These are phyloP conservation scores for Xylariaceae sp. DNA, from an alignment of 2,329 filamentous ascomycete genomes.

Conservation along the genomic window DNA sequence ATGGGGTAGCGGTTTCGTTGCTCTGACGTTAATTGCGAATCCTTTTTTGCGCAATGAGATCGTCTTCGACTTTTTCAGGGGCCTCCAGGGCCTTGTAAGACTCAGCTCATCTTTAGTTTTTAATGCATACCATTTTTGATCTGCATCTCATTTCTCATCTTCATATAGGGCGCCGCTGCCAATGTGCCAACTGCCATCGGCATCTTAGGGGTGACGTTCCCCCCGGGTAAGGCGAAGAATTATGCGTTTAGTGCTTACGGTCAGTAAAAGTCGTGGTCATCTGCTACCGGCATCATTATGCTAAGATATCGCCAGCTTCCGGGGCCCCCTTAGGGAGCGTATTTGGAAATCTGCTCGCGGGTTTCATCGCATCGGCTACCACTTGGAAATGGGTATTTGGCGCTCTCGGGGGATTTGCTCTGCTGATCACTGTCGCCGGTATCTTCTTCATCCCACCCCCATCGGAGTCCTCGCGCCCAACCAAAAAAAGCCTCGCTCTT, in stretches of 20 bases:
- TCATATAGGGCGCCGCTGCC: slow-evolving; percentile 55
- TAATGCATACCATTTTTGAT: neutral
- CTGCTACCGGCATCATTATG: neutral
- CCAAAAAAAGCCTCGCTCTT: slow-evolving; percentile 28
- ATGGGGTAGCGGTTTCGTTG: slow-evolving; percentile 58
- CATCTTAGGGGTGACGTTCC: slow-evolving; percentile 62
- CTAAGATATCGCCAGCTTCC: slow-evolving; percentile 39
- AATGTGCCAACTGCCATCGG: slow-evolving; percentile 68
- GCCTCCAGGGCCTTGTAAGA: slow-evolving; percentile 55
- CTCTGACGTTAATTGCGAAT: slow-evolving; percentile 52
- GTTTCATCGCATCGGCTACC: slow-evolving; percentile 57
- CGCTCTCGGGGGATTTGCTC: slow-evolving; percentile 55
- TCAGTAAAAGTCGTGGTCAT: slow-evolving; percentile 24
- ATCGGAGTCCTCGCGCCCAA: slow-evolving; percentile 29
- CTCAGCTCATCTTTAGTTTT: neutral
- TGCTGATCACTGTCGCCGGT: slow-evolving; percentile 50
- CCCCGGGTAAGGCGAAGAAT: slow-evolving; percentile 63
- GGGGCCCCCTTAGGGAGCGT: slow-evolving; percentile 60
- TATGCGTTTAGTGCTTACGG: slow-evolving; percentile 63
- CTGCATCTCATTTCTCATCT: slow-evolving; percentile 12
- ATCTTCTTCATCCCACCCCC: slow-evolving; percentile 56
- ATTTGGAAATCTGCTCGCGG: slow-evolving; percentile 60
- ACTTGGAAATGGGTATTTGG: slow-evolving; percentile 66
- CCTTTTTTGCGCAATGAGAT: slow-evolving; percentile 64
- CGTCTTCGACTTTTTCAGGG: slow-evolving; percentile 61